Conservation (phyloP, 2,329 filamentous ascomycete genomes). For the Paradendryphiella salina region DNA sequence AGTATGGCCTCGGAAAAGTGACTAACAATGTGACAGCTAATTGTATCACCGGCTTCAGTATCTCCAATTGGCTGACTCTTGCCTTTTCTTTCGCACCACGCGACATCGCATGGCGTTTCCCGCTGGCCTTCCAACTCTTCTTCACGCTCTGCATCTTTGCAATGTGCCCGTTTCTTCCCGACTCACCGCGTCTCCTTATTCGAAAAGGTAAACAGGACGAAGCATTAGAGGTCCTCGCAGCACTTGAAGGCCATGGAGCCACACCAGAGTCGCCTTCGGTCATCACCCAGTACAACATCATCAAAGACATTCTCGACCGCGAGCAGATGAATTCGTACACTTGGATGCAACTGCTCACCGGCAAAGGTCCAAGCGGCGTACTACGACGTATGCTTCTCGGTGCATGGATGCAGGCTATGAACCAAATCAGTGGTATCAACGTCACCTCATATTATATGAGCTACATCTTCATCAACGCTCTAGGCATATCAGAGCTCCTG, state of each 20-base stretch:
- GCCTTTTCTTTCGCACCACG: conserved; percentile 49
- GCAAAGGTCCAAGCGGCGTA: conserved; percentile 48
- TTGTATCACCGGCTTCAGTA: conserved; percentile 50
- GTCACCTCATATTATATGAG: conserved; percentile 48
- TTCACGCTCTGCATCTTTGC: conserved; percentile 61
- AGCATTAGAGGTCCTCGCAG: conserved; percentile 42
- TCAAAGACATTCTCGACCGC: conserved; percentile 49
- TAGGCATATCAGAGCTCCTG: conserved; percentile 43
- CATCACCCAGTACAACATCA: conserved; percentile 44
- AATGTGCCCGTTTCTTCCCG: conserved; percentile 50
- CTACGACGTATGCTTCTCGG: conserved; percentile 52
- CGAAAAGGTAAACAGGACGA: conserved; percentile 56
- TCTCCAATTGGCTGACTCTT: conserved; percentile 51
- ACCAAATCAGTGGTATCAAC: conserved; percentile 47
- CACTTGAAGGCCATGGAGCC: conserved; percentile 46
- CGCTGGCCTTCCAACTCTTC: conserved; percentile 60
- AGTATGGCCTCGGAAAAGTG: too few species aligned
- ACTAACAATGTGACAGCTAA: conserved; percentile 36
- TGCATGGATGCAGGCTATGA: conserved; percentile 53
- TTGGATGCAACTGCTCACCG: conserved; percentile 52
- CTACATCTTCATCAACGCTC: conserved; percentile 49
- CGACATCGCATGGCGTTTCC: conserved; percentile 50
- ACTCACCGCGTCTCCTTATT: conserved; percentile 55
- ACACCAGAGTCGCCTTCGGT: conserved; percentile 43
- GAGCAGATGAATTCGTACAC: conserved; percentile 52